Evolutionary conservation across 805 yeast species (phyloP), one percentile per base, ranked within the genome.

Genomic region (Monosporozyma servazzii): DNA sequence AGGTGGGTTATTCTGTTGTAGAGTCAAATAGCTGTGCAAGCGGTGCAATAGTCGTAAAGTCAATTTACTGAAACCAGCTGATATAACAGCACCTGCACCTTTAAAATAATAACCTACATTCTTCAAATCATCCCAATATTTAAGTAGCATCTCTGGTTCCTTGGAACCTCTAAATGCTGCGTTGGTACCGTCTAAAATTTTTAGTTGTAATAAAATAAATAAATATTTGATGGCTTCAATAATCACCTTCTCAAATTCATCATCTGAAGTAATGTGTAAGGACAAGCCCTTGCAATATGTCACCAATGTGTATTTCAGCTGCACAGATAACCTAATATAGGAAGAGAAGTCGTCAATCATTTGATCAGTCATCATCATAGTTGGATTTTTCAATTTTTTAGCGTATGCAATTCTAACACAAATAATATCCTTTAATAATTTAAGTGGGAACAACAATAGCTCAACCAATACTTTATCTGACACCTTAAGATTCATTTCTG

Each of bases 291-390:
- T 65, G 56, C 80, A 75, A 59, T 81, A 84, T 43, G 78, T 83
- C 25, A 75, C 69, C 47, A 84, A 77, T 0, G 88, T 82, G 51
- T 78, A 79, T 63, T 88, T 83, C 50, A 89, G 78, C 56, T 81
- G 85, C 20, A 88, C 75, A 0, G 96, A 91, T 33, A 89, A 72
- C 44, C 79, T 76, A 52, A 91, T 78, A 64, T 88, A 88, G 1
- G 82, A 76, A 57, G 82, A 82, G 63, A 91, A 85, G 65, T 88
- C 96, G 44, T 81, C 89, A 54, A 91, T 79, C 77, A 88, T 84
- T 68, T 90, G 96, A 67, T 93, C 99, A 58, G 93, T 87, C 84
- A 89, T 87, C 89, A 88, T 86, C 81, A 90, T 79, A 0, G 97
- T 89, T 1, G 96, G 96, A 59, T 85, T 86, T 50, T 77, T 80